phyloP scores from a whole-genome alignment of 140 eudicot species.

The Oenanthe javanica region DNA sequence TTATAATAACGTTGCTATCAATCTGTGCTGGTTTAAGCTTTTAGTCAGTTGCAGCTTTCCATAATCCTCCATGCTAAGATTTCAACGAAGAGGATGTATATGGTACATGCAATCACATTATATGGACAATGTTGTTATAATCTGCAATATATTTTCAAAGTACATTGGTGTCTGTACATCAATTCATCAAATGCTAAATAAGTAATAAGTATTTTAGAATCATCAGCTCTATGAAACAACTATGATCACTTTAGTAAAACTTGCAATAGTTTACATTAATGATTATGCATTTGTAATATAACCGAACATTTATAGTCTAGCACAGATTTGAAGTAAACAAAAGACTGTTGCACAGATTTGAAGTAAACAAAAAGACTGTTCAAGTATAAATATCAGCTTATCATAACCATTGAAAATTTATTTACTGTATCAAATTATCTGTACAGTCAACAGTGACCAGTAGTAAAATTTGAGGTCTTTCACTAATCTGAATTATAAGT shows the following conservation, averaged over 20 bases:
- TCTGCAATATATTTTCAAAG: neutral
- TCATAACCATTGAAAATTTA: neutral
- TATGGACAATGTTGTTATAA: neutral
- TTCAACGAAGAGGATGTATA: neutral
- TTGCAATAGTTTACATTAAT: neutral
- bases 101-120: neutral
- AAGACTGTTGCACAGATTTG: neutral
- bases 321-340: neutral
- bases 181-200: neutral
- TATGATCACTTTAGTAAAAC: neutral
- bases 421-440: neutral
- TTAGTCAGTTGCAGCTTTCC: neutral
- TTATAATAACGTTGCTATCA: neutral
- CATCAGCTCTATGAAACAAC: neutral
- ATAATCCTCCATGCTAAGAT: neutral
- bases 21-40: neutral
- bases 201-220: neutral
- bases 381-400: neutral
- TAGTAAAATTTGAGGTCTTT: slow-evolving; percentile 16
- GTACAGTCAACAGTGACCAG: neutral
- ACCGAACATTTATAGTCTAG: neutral
- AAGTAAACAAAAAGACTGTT: neutral
- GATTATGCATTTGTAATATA: neutral
- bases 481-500: slow-evolving; percentile 17
- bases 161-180: neutral